Percentiles rank a stretch among this genome's conserved stretches.
phyloP scores from a whole-genome alignment of 1,284 basidiomycete species.

The Ustilago xerochloae region DNA sequence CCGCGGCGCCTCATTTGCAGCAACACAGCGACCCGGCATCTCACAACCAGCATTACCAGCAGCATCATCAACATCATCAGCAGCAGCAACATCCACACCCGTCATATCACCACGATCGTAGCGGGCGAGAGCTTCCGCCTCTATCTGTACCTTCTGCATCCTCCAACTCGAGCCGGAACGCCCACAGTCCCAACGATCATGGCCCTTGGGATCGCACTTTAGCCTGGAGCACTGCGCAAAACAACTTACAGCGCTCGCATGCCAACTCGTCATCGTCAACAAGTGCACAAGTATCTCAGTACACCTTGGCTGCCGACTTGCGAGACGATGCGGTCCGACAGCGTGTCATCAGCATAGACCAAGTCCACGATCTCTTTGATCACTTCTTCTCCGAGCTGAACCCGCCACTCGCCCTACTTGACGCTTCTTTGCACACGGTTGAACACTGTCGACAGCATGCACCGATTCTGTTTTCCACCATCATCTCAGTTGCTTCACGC shows the following conservation, averaged over 20 bases:
- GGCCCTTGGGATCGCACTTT: conserved; percentile 20
- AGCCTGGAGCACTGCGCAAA: conserved; percentile 24
- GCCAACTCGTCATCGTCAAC: conserved; percentile 1
- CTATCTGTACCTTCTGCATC: conserved; percentile 17
- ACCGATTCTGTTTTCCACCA: conserved; percentile 81
- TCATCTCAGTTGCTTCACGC: conserved; percentile 84
- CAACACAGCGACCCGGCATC: conserved; percentile 5
- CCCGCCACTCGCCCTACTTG: conserved; percentile 65
- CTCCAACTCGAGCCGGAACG: conserved; percentile 11
- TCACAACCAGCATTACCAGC: neutral
- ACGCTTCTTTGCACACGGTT: conserved; percentile 67
- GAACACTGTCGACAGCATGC: conserved; percentile 78
- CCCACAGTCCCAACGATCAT: conserved; percentile 14
- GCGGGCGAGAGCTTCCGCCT: conserved; percentile 26
- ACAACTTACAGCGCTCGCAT: conserved; percentile 14
- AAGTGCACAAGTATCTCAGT: neutral
- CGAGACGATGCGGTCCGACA: conserved; percentile 41
- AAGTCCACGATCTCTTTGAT: conserved; percentile 40
- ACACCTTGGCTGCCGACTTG: conserved; percentile 21
- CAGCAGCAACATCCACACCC: neutral
- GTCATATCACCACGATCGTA: conserved; percentile 23
- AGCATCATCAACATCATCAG: neutral
- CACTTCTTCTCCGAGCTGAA: conserved; percentile 51
- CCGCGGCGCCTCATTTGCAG: conserved; percentile 1
- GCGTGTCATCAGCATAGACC: conserved; percentile 29